Base-by-base conservation (phyloP, 2,329 filamentous ascomycete genomes). In the Exophiala aquamarina region DNA sequence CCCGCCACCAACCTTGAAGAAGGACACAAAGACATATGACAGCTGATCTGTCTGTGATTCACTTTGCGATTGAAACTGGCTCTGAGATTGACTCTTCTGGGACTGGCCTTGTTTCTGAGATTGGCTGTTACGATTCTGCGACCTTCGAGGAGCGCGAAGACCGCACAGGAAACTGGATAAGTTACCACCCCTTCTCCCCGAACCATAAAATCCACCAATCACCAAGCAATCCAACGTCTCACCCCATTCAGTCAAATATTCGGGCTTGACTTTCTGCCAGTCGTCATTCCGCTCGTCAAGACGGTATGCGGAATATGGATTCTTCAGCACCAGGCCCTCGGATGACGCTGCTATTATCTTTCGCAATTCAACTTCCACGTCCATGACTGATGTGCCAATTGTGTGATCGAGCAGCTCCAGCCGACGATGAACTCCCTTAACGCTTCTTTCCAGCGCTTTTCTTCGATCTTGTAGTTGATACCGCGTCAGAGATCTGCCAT, bases 191-290 rank as follows among this genome's bases (percentile, higher is more conserved):
- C 93, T 82, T 46, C 80, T 82, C 0, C 93, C 93, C 21, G 87
- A 88, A 11, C 93, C 93, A 64, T 88, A 98, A 69, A 95, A 97
- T 7, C 89, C 93, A 44, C 92, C 93, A 43, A 98, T 82, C 13
- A 98, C 76, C 11, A 96, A 72, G 56, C 90, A 89, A 64, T 98
- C 93, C 3, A 98, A 80, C 0, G 86, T 89, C 68, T 97, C 92
- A 52, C 93, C 93, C 64, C 93, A 95, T 54, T 95, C 92, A 2
- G 84, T 84, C 91, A 97, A 96, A 66, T 98, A 98, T 56, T 98
- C 93, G 1, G 93, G 93, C 62, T 98, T 98, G 7, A 98, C 91
- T 65, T 98, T 98, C 70, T 96, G 86, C 93, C 93, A 98, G 67
- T 95, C 89, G 59, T 95, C 88, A 60, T 94, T 93, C 38, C 93